phyloP scores from a whole-genome alignment of 305 asterid genomes.

The Coffea humblotiana region DNA sequence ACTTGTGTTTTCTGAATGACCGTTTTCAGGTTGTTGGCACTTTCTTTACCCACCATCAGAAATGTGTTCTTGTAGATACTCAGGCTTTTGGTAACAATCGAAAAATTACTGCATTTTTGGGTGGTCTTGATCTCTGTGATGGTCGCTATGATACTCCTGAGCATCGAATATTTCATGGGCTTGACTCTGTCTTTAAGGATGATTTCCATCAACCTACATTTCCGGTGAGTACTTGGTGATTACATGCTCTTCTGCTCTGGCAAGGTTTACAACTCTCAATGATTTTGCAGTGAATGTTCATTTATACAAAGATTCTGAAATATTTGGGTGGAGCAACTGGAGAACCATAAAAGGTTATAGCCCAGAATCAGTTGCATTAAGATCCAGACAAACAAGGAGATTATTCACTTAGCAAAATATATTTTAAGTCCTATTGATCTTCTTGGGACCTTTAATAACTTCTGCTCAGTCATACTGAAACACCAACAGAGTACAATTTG shows the following conservation, averaged over 20 bases:
- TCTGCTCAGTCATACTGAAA: neutral
- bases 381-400: neutral
- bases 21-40: slow-evolving; percentile 72
- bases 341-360: neutral
- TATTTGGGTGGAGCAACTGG: neutral
- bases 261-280: neutral
- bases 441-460: neutral
- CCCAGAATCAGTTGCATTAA: slow-evolving; percentile 1
- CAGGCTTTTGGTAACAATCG: slow-evolving; percentile 84
- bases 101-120: slow-evolving; percentile 80
- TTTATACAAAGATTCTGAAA: neutral
- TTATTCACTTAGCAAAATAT: neutral
- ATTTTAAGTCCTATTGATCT: neutral
- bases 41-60: slow-evolving; percentile 92
- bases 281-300: neutral
- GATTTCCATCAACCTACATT: slow-evolving; percentile 88
- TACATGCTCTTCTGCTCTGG: neutral
- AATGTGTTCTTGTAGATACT: slow-evolving; percentile 85
- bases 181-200: slow-evolving; percentile 63
- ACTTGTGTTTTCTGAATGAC: slow-evolving; percentile 23
- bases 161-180: slow-evolving; percentile 71
- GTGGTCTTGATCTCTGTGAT: slow-evolving; percentile 95
- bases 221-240: slow-evolving; percentile 52
- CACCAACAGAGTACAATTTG: neutral
- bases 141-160: slow-evolving; percentile 98